Evolutionary conservation across 768 basidiomycete genomes (phyloP).

Genomic region (Sarcodon aspratus): DNA sequence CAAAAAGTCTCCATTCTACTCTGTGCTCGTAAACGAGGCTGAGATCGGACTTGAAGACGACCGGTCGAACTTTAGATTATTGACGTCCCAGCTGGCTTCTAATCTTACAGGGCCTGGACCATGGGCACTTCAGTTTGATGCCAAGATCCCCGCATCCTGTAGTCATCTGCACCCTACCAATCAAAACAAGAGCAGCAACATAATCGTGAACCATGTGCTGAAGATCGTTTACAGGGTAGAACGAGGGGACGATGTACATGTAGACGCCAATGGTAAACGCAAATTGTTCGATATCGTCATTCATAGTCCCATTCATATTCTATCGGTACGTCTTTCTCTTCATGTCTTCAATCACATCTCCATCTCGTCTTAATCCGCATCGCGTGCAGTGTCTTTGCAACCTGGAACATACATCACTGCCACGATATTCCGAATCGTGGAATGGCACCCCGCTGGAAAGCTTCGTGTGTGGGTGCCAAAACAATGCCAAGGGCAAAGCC

Average conservation of each 20-base stretch:
- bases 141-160: constrained; percentile 62
- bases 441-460: too few species aligned
- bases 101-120: constrained; percentile 72
- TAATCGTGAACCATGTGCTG: constrained; percentile 63
- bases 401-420: constrained; percentile 68
- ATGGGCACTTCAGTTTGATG: constrained; percentile 65
- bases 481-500: too few species aligned
- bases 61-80: not conserved
- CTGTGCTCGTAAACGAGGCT: constrained; percentile 19
- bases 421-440: constrained; percentile 43
- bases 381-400: constrained; percentile 64
- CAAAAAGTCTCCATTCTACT: constrained; percentile 53
- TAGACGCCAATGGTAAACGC: constrained; percentile 62
- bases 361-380: not conserved
- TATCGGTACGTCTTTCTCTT: constrained; percentile 50
- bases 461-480: too few species aligned
- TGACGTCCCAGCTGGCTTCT: constrained; percentile 39
- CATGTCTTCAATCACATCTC: not conserved
- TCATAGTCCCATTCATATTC: constrained; percentile 75
- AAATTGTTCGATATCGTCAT: constrained; percentile 85
- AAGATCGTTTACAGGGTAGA: constrained; percentile 80
- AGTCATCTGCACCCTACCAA: constrained; percentile 61
- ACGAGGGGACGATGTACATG: constrained; percentile 55
- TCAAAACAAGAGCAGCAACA: constrained; percentile 64
- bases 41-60: constrained; percentile 2